Evolutionary conservation across 306 rosid genomes (phyloP).

Genomic region (Canavalia ensiformis): DNA sequence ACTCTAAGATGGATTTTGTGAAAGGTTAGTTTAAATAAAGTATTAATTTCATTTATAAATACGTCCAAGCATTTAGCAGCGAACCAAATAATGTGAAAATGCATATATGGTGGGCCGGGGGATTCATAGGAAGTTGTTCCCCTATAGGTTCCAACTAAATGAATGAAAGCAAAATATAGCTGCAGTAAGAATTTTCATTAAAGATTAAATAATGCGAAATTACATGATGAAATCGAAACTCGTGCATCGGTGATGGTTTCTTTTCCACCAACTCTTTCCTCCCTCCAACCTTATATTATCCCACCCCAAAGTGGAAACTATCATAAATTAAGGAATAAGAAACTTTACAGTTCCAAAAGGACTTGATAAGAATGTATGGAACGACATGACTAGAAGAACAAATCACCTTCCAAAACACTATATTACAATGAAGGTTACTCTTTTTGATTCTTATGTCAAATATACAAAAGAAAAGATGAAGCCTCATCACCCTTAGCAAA

Average conservation of each 20-base stretch:
- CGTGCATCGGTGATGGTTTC: constrained; percentile 24
- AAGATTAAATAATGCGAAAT: constrained; percentile 44
- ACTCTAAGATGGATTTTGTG: no score
- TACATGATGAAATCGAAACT: constrained; percentile 38
- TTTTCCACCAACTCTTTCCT: constrained; percentile 26
- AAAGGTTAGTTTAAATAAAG: no score
- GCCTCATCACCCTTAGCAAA: constrained; percentile 44
- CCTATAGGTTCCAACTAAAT: neutral
- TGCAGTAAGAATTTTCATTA: constrained; percentile 13
- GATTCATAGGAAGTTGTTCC: no score
- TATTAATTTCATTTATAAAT: no score
- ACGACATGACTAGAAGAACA: constrained; percentile 46
- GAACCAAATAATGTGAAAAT: neutral
- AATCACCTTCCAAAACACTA: constrained; percentile 64
- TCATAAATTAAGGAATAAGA: constrained; percentile 52
- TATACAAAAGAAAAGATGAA: constrained; percentile 58
- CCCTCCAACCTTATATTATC: constrained; percentile 35
- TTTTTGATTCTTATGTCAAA: constrained; percentile 50
- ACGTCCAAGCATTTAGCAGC: no score
- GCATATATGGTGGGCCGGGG: no score
- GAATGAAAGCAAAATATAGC: neutral
- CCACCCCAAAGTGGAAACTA: constrained; percentile 48
- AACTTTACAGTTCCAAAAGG: constrained; percentile 49
- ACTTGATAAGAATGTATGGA: constrained; percentile 41
- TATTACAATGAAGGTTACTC: constrained; percentile 61